A percentile compares a stretch with the other conserved stretches of the same genome.
Conservation (phyloP, 75 land plant genomes). For the Pinus tabuliformis region DNA sequence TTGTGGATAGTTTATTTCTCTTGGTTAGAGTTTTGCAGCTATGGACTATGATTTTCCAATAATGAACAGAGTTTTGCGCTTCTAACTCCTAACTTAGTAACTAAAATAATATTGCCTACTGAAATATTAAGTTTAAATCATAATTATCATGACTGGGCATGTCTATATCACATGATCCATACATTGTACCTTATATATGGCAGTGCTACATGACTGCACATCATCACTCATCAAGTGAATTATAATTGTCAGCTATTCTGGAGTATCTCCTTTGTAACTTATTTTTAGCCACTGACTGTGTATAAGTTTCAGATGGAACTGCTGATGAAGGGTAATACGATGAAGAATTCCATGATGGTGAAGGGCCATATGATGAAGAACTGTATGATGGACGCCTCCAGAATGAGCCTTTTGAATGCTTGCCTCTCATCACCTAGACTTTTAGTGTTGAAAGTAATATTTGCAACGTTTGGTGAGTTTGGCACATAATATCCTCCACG, state of each 20-base stretch:
- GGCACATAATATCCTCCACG: constrained; percentile 7
- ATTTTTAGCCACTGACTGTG: neutral
- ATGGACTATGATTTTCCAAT: too few relatives aligned
- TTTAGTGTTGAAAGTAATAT: neutral
- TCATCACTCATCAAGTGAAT: constrained; percentile 6
- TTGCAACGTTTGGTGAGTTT: neutral
- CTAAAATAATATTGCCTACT: too few relatives aligned
- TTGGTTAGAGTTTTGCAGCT: too few relatives aligned
- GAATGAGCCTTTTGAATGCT: neutral
- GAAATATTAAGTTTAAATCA: too few relatives aligned
- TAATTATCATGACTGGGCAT: too few relatives aligned
- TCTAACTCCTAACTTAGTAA: too few relatives aligned
- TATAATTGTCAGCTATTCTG: constrained; percentile 7
- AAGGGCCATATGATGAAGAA: neutral
- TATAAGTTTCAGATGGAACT: neutral
- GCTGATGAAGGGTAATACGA: neutral
- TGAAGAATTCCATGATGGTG: neutral
- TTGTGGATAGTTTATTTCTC: too few relatives aligned
- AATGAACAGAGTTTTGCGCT: too few relatives aligned
- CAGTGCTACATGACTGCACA: too few relatives aligned
- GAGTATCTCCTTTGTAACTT: constrained; percentile 10
- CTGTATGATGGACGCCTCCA: neutral
- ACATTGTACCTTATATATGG: too few relatives aligned
- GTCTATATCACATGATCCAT: too few relatives aligned
- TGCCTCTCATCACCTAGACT: constrained; percentile 4